Conservation (phyloP, 2,329 filamentous ascomycete genomes). For the Thyridium curvatum region DNA sequence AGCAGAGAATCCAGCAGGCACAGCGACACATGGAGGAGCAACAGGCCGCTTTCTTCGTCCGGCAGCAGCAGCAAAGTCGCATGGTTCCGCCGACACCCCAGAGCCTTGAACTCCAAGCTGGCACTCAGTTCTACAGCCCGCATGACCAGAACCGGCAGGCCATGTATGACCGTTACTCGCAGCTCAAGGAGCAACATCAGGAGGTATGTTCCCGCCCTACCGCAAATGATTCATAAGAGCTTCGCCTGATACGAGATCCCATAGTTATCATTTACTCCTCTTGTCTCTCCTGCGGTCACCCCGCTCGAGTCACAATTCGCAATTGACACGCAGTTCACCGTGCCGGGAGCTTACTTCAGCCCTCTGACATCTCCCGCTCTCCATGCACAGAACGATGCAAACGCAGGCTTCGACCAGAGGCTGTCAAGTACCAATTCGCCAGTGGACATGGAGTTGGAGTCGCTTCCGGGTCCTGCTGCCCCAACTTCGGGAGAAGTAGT, state of each 20-base stretch:
- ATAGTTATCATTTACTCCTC: conserved; percentile 70
- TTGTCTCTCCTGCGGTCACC: conserved; percentile 79
- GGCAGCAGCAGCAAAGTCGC: conserved; percentile 45
- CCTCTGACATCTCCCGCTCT: conserved; percentile 76
- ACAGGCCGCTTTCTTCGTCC: conserved; percentile 46
- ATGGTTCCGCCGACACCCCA: conserved; percentile 75
- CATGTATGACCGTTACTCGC: conserved; percentile 61
- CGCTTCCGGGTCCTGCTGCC: conserved; percentile 21
- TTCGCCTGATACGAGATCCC: too few relatives aligned
- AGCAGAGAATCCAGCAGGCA: conserved; percentile 56
- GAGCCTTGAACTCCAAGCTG: conserved; percentile 69
- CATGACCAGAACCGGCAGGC: conserved; percentile 45
- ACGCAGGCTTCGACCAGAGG: conserved; percentile 36
- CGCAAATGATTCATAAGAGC: too few relatives aligned
- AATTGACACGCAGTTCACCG: conserved; percentile 50
- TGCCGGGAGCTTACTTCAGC: conserved; percentile 73
- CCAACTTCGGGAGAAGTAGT: conserved; percentile 39
- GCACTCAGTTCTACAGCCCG: conserved; percentile 53
- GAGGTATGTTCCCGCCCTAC: conserved; percentile 40
- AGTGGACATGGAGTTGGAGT: conserved; percentile 50
- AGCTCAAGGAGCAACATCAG: conserved; percentile 63
- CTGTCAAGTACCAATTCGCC: conserved; percentile 46
- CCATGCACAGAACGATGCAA: conserved; percentile 59
- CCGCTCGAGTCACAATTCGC: conserved; percentile 68
- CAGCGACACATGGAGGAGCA: conserved; percentile 53